Evolutionary conservation across 306 rosid species (phyloP), one percentile per base, ranked within the genome.

Genomic region (Sesbania bispinosa): DNA sequence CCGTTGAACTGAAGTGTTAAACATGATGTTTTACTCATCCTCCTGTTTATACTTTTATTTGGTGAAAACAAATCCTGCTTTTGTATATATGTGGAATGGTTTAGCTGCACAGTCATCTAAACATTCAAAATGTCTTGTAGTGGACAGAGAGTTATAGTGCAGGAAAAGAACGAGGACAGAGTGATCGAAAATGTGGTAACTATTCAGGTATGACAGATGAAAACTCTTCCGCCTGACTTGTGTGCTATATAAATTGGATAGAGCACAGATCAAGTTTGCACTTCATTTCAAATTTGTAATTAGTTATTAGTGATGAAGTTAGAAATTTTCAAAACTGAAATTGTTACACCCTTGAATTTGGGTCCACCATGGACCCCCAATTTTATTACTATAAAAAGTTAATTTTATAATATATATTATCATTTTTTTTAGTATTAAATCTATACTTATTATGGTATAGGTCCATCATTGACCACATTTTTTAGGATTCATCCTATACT

Each of bases 81-180:
- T 4, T 54, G 38, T 52, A 42, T 77, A 53, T 33, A 7, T 16
- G 3, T 58, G 43, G 63, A 69, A 67, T 62, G 53, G 7, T 65
- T 70, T 77, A 62, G 53, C 11, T 77, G 18, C 43, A 29, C 60
- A 45, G 7, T 53, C 11, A 47, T 62, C 38, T 21, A 45, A 50
- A 26, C 69, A 27, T 84, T 72, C 32, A 18, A 45, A 47, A 65
- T 84, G 42, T 71, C 83, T 62, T 80, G 85, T 77, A 95, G 99
- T 52, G 96, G 96, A 46, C 97, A 91, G 78, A 91, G 99, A 80
- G 88, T 91, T 64, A 60, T 82, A 69, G 92, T 89, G 35, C 92
- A 86, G 66, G 99, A 95, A 81, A 85, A 86, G 78, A 80, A 58
- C 62, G 93, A 75, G 33, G 93, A 92, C 68, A 83, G 78, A 79